phyloP scores from a whole-genome alignment of 306 rosid genomes.

The Cucurbita argyrosperma region DNA sequence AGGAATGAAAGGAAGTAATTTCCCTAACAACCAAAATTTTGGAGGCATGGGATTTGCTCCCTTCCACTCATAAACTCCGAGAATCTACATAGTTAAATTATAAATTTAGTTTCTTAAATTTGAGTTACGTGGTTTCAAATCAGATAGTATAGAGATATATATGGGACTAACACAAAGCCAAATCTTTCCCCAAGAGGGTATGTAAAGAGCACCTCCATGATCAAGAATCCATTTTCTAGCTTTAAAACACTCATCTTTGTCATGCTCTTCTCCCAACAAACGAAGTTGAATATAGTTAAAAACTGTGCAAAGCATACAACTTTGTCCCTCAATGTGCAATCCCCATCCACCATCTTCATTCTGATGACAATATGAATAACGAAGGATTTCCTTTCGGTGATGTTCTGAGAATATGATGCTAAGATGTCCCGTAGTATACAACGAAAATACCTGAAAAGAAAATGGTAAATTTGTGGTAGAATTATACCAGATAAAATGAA shows the following conservation, averaged over 20 bases:
- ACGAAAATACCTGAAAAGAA: slow-evolving; percentile 17
- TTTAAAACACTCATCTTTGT: slow-evolving; percentile 40
- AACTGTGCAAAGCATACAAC: background rate
- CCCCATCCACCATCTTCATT: slow-evolving; percentile 13
- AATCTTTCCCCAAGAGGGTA: slow-evolving; percentile 92
- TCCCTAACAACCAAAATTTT: slow-evolving; percentile 2
- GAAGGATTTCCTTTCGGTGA: slow-evolving; percentile 30
- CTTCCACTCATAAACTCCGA: slow-evolving; percentile 12
- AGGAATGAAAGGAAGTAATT: no score
- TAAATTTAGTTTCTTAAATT: no score
- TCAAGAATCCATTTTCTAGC: slow-evolving; percentile 61
- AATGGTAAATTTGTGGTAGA: no score
- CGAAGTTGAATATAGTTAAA: slow-evolving; percentile 37
- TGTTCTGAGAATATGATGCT: slow-evolving; percentile 17
- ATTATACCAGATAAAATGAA: background rate
- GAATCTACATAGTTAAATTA: background rate
- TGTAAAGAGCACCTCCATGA: slow-evolving; percentile 70
- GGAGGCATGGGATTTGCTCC: slow-evolving; percentile 10
- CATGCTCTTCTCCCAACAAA: slow-evolving; percentile 76
- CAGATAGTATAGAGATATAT: background rate
- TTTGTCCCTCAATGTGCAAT: background rate
- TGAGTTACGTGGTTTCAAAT: no score
- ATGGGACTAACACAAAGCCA: slow-evolving; percentile 72
- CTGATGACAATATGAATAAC: slow-evolving; percentile 20
- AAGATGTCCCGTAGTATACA: slow-evolving; percentile 32